phyloP scores from a whole-genome alignment of 2,329 filamentous ascomycete genomes.

The Ophiobolus disseminans region DNA sequence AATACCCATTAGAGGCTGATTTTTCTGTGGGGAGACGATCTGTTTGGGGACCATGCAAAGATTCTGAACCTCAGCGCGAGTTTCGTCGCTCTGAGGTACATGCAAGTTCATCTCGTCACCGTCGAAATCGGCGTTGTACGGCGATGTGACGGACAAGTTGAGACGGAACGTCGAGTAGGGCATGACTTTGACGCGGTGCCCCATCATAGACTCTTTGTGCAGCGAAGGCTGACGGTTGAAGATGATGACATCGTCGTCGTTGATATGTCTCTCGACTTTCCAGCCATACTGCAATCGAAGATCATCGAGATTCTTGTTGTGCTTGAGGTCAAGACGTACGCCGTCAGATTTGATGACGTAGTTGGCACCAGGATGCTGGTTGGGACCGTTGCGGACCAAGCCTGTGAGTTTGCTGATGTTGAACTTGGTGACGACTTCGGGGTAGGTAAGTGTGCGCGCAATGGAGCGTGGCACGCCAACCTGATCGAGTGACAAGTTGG shows the following conservation, averaged over 20 bases:
- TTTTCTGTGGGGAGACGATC: conserved; percentile 97
- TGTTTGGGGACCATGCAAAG: conserved; percentile 98
- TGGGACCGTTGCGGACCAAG: conserved; percentile 91
- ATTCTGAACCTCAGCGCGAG: conserved; percentile 90
- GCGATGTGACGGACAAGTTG: conserved; percentile 95
- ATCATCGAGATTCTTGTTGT: conserved; percentile 86
- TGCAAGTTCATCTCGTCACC: conserved; percentile 99
- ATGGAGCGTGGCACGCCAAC: conserved; percentile 96
- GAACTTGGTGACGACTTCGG: conserved; percentile 96
- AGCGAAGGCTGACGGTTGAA: conserved; percentile 99
- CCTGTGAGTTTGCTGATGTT: conserved; percentile 93
- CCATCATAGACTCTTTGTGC: conserved; percentile 99
- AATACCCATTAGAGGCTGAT: conserved; percentile 98
- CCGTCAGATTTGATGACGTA: conserved; percentile 95
- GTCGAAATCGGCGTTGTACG: conserved; percentile 99
- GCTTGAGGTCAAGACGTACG: conserved; percentile 90
- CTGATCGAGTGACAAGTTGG: conserved; percentile 94
- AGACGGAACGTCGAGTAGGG: conserved; percentile 98
- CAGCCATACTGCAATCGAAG: conserved; percentile 93
- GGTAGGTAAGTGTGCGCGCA: conserved; percentile 91
- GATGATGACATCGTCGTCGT: conserved; percentile 96
- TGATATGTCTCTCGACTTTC: conserved; percentile 97
- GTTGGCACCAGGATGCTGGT: conserved; percentile 93
- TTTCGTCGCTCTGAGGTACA: conserved; percentile 97
- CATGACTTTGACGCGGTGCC: conserved; percentile 96